phyloP scores from a whole-genome alignment of 2,329 filamentous ascomycete species.

The Emericellopsis cladophorae region DNA sequence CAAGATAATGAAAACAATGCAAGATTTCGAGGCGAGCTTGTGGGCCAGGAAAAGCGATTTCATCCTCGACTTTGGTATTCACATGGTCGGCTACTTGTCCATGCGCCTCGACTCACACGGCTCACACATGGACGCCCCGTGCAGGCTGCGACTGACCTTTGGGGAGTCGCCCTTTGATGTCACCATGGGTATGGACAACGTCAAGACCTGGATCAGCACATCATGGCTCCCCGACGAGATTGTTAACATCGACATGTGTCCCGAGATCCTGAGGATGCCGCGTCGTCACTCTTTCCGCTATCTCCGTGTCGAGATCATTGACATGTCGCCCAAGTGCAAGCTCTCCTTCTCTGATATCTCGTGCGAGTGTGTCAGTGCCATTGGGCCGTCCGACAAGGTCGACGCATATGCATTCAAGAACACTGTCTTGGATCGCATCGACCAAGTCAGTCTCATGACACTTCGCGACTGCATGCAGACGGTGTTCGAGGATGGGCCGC shows the following conservation, averaged over 20 bases:
- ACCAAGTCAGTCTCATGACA: constrained; percentile 16
- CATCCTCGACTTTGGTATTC: constrained; percentile 18
- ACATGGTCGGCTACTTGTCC: constrained; percentile 18
- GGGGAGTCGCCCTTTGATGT: constrained; percentile 22
- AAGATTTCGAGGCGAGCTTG: constrained; percentile 2
- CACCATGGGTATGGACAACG: constrained; percentile 16
- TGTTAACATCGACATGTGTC: constrained; percentile 19
- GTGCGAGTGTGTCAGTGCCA: constrained; percentile 14
- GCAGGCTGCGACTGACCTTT: constrained; percentile 18
- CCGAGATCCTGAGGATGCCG: constrained; percentile 13
- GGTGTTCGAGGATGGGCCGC: constrained; percentile 23
- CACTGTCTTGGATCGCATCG: constrained; percentile 12
- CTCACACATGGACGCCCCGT: constrained; percentile 19
- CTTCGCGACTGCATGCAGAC: constrained; percentile 24
- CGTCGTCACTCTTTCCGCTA: constrained; percentile 20
- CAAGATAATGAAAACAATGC: not conserved
- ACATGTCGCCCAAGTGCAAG: constrained; percentile 20
- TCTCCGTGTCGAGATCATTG: constrained; percentile 17
- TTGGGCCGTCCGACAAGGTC: constrained; percentile 8
- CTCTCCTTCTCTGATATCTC: constrained; percentile 14
- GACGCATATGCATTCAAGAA: constrained; percentile 7
- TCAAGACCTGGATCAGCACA: constrained; percentile 23
- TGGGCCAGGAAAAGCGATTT: constrained; percentile 14
- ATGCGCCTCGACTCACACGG: constrained; percentile 14
- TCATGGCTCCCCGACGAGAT: constrained; percentile 22